Percentiles rank a stretch among this genome's conserved stretches.
Conservation (phyloP, 2,329 filamentous ascomycete species). For the Trichoderma sp. region DNA sequence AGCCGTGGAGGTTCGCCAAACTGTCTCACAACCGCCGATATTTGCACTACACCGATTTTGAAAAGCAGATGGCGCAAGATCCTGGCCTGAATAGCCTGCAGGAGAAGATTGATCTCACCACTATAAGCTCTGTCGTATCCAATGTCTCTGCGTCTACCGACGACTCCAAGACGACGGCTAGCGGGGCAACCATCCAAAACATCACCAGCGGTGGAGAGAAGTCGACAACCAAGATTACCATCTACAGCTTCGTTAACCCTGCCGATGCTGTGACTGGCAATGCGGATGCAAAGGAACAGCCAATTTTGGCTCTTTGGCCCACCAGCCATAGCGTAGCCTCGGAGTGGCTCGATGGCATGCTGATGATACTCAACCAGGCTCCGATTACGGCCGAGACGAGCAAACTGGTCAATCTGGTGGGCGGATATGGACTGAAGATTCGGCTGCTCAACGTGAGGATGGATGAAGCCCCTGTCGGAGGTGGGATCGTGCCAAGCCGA, state of each 20-base stretch:
- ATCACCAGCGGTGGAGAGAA: conserved; percentile 34
- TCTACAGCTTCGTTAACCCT: conserved; percentile 67
- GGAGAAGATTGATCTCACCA: conserved; percentile 82
- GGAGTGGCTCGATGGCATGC: conserved; percentile 92
- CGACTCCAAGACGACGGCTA: conserved; percentile 46
- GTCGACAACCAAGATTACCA: conserved; percentile 81
- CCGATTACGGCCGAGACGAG: conserved; percentile 97
- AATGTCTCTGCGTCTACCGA: conserved; percentile 73
- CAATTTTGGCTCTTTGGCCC: conserved; percentile 81
- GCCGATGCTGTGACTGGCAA: conserved; percentile 37
- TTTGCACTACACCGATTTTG: conserved; percentile 87
- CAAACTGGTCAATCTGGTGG: conserved; percentile 80
- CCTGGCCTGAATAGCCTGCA: conserved; percentile 71
- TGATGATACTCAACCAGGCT: conserved; percentile 92
- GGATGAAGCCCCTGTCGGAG: conserved; percentile 68
- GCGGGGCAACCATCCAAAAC: conserved; percentile 44
- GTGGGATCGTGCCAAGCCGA: conserved; percentile 73
- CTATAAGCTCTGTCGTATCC: conserved; percentile 88
- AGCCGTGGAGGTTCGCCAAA: conserved; percentile 77
- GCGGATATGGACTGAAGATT: conserved; percentile 90
- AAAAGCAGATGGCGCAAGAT: conserved; percentile 59
- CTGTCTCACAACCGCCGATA: conserved; percentile 88
- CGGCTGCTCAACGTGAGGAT: conserved; percentile 85
- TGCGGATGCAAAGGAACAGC: conserved; percentile 57
- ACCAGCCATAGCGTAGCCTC: conserved; percentile 78